Evolutionary conservation across 306 rosid species (phyloP), one percentile per base, ranked within the genome.

Genomic region (Urtica urens): DNA sequence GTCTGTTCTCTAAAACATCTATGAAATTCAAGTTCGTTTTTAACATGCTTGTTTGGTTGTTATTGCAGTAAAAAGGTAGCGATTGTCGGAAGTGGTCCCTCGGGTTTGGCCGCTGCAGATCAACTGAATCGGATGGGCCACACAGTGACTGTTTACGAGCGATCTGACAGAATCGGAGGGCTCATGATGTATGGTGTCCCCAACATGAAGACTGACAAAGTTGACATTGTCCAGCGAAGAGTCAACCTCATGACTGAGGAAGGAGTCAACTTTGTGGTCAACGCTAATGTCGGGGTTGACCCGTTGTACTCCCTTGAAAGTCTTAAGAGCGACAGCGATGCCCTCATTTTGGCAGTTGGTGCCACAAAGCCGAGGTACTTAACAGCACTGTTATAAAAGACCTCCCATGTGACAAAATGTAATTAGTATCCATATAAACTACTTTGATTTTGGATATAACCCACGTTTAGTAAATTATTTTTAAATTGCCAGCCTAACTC

Each of bases 161-260:
- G 83, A 31, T 65, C 83, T 35, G 83, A 77, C 28, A 63, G 80
- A 47, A 66, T 77, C 52, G 83, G 83, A 59, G 99, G 99, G 58
- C 99, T 92, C 61, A 92, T 92, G 99, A 92, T 92, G 94, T 92
- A 92, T 60, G 99, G 99, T 48, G 96, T 92, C 57, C 99, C 99
- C 51, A 92, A 92, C 77, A 92, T 92, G 99, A 92, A 92, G 63
- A 37, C 99, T 63, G 71, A 73, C 73, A 77, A 77, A 45, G 60
- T 59, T 47, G 94, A 85, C 51, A 34, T 85, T 42, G 99, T 92
- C 60, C 96, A 79, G 63, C 74, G 96, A 23, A 71, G 99, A 38
- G 99, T 92, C 51, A 70, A 92, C 62, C 94, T 92, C 29, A 82
- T 92, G 99, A 75, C 85, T 0, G 75, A 66, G 60, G 99, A 92